Evolutionary conservation across 2,329 filamentous ascomycete species (phyloP).

Genomic region (Herpotrichia juniperi): DNA sequence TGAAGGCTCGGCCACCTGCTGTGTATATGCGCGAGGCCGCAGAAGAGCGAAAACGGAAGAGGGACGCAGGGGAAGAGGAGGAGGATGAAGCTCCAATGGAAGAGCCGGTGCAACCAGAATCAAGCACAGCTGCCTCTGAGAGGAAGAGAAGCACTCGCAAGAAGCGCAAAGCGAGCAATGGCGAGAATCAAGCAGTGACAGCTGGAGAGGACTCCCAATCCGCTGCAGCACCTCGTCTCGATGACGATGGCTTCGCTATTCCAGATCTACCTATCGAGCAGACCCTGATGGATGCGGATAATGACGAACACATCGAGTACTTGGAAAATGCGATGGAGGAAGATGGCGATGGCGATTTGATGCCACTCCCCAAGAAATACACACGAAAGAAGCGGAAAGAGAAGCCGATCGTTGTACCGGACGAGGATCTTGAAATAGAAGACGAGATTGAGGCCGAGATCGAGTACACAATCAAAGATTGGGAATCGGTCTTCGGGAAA

Average conservation of each 20-base stretch:
- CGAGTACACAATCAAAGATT: constrained; percentile 39
- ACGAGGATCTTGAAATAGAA: constrained; percentile 56
- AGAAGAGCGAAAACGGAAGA: constrained; percentile 41
- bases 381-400: constrained; percentile 42
- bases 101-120: constrained; percentile 16
- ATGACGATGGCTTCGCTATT: constrained; percentile 48
- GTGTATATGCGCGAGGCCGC: constrained; percentile 71
- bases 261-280: neutral
- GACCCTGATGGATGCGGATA: neutral
- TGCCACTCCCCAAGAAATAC: constrained; percentile 38
- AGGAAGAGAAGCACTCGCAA: constrained; percentile 24
- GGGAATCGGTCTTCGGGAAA: constrained; percentile 35
- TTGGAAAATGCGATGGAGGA: constrained; percentile 1
- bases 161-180: constrained; percentile 29
- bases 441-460: constrained; percentile 55
- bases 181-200: constrained; percentile 16
- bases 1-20: constrained; percentile 71
- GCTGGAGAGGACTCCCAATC: neutral
- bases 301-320: constrained; percentile 5
- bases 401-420: constrained; percentile 42
- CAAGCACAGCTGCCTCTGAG: constrained; percentile 7
- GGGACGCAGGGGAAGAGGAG: constrained; percentile 14
- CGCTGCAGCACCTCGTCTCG: constrained; percentile 29
- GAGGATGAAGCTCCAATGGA: constrained; percentile 6
- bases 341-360: constrained; percentile 4